Evolutionary conservation across 2,329 filamentous ascomycete species (phyloP), one percentile per base, ranked within the genome.

Genomic region (Ophiocordyceps polyrhachis-furcata): DNA sequence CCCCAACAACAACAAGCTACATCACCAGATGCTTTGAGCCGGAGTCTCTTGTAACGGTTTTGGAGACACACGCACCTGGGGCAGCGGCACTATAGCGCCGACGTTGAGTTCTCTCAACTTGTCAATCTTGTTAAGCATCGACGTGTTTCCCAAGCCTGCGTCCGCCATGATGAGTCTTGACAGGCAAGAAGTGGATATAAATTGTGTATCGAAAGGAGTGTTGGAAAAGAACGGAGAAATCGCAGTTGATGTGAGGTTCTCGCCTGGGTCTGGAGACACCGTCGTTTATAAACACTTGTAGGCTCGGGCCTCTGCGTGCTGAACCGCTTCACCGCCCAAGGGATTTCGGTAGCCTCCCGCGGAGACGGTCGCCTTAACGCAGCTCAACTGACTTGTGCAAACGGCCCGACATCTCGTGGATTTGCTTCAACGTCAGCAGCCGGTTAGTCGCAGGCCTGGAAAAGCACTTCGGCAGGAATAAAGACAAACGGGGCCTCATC

Each of bases 1-100:
- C 86, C 48, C 85, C 85, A 11, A 89, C 83, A 8, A 88, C 84
- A 32, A 82, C 81, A 51, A 91, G 83, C 46, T 47, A 23, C 13
- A 23, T 23, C 38, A 5, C 15, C 15, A 19, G 6, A 32, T 17
- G 13, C 6, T 20, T 15, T 17, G 1, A 11, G 21, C 43, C 25
- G 40, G 35, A 23, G 8, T 5, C n/a, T 9, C n/a, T 19, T 17
- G 8, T 5, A 15, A 8, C 15, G 3, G 15, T 17, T 37, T 37
- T n/a, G 21, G 21, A 23, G 8, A 40, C n/a, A 40, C n/a, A 49
- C 46, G 35, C 50, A 89, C 83, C 64, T 86, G 79, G 1, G 56
- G 58, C 1, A 60, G 53, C 37, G 57, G 45, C 11, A 68, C 54
- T 28, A 57, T 52, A 0, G 59, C 50, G 5, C 61, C 63, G 7